A percentile compares a stretch with the other conserved stretches of the same genome.
Conservation (phyloP, 257 asterid species). For the Thymus mandschuricus region DNA sequence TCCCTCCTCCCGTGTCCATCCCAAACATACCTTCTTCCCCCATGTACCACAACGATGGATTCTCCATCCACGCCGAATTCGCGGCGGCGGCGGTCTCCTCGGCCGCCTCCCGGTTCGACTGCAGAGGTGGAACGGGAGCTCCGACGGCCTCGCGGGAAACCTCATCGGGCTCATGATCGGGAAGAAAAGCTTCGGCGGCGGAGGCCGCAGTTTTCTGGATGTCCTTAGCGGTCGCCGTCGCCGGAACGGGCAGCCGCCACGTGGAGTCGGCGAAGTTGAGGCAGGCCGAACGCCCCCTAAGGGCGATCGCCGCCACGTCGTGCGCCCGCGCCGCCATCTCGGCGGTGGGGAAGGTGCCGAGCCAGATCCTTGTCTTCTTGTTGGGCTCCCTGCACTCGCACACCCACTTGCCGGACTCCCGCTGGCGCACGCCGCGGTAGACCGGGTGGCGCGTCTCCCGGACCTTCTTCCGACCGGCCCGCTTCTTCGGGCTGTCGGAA, state of each 20-base stretch:
- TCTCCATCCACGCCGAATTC: slow-evolving; percentile 1
- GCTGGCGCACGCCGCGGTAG: slow-evolving; percentile 66
- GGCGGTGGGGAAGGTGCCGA: slow-evolving; percentile 64
- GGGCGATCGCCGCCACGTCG: slow-evolving; percentile 66
- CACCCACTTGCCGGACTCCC: slow-evolving; percentile 72
- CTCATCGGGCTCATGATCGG: slow-evolving; percentile 22
- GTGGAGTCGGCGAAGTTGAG: slow-evolving; percentile 72
- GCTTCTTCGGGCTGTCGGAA: slow-evolving; percentile 60
- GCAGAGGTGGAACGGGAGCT: neutral
- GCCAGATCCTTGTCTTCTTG: slow-evolving; percentile 73
- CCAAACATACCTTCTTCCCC: slow-evolving; percentile 40
- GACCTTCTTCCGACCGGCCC: slow-evolving; percentile 63
- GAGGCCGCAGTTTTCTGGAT: slow-evolving; percentile 59
- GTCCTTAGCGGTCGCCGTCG: slow-evolving; percentile 47
- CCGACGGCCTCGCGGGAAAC: slow-evolving; percentile 27
- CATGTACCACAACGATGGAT: neutral
- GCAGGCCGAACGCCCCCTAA: slow-evolving; percentile 8
- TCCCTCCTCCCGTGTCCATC: slow-evolving; percentile 45
- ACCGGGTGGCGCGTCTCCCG: slow-evolving; percentile 75
- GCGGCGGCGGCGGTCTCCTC: neutral
- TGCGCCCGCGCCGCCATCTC: slow-evolving; percentile 86
- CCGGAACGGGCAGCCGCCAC: slow-evolving; percentile 61
- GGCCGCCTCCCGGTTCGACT: no score
- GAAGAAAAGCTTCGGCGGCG: slow-evolving; percentile 20
- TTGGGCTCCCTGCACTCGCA: slow-evolving; percentile 74